Evolutionary conservation across 257 asterid genomes (phyloP).

Genomic region (Echium plantagineum): DNA sequence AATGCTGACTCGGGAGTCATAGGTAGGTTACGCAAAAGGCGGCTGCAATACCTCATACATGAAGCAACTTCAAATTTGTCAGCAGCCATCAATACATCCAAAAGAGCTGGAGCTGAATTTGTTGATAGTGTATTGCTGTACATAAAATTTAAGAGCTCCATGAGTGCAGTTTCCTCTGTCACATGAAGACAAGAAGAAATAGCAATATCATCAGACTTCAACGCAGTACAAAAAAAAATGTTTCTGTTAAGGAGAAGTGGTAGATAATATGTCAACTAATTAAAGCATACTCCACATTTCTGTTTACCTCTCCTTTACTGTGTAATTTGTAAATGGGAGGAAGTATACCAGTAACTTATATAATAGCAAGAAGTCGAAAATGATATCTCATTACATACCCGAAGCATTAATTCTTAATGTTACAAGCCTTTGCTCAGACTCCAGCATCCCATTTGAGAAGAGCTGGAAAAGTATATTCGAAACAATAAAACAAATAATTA

Average conservation of each 20-base stretch:
- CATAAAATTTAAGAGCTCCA: conserved; percentile 24
- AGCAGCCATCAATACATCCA: conserved; percentile 24
- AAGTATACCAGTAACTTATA: not conserved
- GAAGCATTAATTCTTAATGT: conserved; percentile 16
- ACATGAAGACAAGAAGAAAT: conserved; percentile 4
- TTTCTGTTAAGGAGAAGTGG: not conserved
- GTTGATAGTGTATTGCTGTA: conserved; percentile 18
- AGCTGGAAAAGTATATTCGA: conserved; percentile 8
- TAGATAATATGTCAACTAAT: too few relatives aligned
- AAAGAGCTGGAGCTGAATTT: conserved; percentile 12
- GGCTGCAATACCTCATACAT: conserved; percentile 20
- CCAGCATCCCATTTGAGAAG: conserved; percentile 22
- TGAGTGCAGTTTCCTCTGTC: conserved; percentile 23
- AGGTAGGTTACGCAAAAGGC: conserved; percentile 11
- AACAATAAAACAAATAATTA: too few relatives aligned
- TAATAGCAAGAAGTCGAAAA: not conserved
- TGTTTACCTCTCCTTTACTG: not conserved
- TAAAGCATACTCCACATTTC: too few relatives aligned
- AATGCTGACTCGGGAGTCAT: conserved; percentile 19
- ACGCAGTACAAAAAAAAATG: not conserved
- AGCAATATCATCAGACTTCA: not conserved
- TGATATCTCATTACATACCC: conserved; percentile 10
- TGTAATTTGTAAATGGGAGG: not conserved
- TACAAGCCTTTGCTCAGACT: conserved; percentile 21
- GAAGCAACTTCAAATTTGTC: conserved; percentile 22